These are phyloP conservation scores for Boletus fagicola DNA, from an alignment of 768 basidiomycete species.

Conservation along the genomic window DNA sequence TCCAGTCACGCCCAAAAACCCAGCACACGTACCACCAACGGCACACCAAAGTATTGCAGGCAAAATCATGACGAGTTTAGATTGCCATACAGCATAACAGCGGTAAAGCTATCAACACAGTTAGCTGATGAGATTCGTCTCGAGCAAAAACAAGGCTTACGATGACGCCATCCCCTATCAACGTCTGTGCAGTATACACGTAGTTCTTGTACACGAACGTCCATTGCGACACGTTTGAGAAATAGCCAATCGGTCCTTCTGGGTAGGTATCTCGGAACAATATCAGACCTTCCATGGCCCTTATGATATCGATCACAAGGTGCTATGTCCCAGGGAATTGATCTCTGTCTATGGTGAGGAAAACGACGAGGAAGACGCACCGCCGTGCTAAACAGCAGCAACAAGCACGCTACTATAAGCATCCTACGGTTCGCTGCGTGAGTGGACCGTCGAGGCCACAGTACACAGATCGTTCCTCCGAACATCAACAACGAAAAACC, in stretches of 20 bases:
- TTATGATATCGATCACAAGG: conserved; percentile 24
- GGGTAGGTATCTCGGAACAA: conserved; percentile 14
- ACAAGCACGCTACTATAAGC: conserved; percentile 23
- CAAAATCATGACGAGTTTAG: conserved; percentile 24
- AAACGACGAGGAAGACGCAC: conserved; percentile 14
- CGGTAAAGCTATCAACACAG: conserved; percentile 24
- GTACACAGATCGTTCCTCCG: conserved; percentile 27
- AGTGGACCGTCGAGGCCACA: conserved; percentile 10
- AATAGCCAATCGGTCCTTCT: conserved; percentile 24
- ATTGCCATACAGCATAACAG: conserved; percentile 36
- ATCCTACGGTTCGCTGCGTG: conserved; percentile 20
- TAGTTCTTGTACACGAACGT: conserved; percentile 31
- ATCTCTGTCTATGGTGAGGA: background rate
- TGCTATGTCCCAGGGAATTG: conserved; percentile 18
- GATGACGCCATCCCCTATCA: conserved; percentile 30
- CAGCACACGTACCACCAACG: conserved; percentile 20
- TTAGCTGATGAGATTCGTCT: background rate
- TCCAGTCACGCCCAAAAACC: background rate
- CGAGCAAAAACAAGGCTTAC: conserved; percentile 13
- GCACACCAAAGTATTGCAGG: conserved; percentile 33
- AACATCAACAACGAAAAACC: conserved; percentile 40
- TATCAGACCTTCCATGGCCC: conserved; percentile 29
- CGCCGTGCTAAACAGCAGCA: conserved; percentile 32
- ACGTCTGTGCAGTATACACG: conserved; percentile 26
- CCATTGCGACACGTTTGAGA: conserved; percentile 25